These are phyloP conservation scores for Tuber umbilicatum DNA, from an alignment of 495 filamentous ascomycete species.

Conservation along the genomic window DNA sequence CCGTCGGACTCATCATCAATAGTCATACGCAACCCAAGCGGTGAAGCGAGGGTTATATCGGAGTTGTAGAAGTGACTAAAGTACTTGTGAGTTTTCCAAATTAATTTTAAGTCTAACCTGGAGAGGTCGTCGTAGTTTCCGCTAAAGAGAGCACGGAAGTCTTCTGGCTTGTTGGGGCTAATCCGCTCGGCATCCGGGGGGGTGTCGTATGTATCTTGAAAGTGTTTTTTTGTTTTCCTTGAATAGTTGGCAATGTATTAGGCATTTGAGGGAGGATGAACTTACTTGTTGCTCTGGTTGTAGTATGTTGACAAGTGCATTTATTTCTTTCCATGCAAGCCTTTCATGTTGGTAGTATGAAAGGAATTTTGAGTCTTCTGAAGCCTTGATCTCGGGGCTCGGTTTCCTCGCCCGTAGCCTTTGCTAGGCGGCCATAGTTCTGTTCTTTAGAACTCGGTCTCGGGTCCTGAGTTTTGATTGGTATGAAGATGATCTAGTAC, in stretches of 20 bases:
- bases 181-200: slow-evolving; percentile 54
- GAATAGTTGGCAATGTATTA: neutral
- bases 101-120: slow-evolving; percentile 86
- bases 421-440: slow-evolving; percentile 60
- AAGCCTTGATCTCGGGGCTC: slow-evolving; percentile 93
- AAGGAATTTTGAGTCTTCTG: slow-evolving; percentile 86
- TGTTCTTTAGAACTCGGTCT: slow-evolving; percentile 87
- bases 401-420: slow-evolving; percentile 52
- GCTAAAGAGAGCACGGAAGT: no score
- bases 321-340: slow-evolving; percentile 69
- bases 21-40: slow-evolving; percentile 80
- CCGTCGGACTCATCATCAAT: slow-evolving; percentile 60
- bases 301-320: slow-evolving; percentile 64
- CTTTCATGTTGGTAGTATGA: slow-evolving; percentile 79
- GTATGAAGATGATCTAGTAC: slow-evolving; percentile 9
- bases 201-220: slow-evolving; percentile 68
- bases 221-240: slow-evolving; percentile 83
- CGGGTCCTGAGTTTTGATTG: slow-evolving; percentile 54
- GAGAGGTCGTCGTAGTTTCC: no score
- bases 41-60: slow-evolving; percentile 86
- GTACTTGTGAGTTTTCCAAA: slow-evolving; percentile 86
- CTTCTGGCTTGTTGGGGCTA: slow-evolving; percentile 63
- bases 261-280: no score
- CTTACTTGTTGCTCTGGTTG: slow-evolving; percentile 68
- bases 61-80: slow-evolving; percentile 94